Evolutionary conservation across 1,139 yeast genomes (phyloP).

Genomic region (Neolecta irregularis): DNA sequence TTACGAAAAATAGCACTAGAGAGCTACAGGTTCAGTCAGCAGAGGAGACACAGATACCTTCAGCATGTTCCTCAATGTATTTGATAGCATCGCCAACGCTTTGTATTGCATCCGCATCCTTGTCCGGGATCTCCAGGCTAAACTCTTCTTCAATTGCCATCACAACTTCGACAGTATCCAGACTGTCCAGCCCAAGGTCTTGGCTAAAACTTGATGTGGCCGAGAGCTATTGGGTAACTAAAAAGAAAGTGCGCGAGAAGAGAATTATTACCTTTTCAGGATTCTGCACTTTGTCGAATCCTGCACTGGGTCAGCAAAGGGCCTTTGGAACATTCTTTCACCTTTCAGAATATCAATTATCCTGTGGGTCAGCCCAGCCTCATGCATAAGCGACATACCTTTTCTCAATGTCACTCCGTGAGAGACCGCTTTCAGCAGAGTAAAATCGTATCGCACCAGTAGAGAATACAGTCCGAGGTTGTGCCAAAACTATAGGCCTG

Average conservation of each 20-base stretch:
- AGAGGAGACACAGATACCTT: conserved; percentile 24
- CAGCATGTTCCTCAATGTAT: conserved; percentile 56
- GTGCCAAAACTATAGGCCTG: too few species aligned
- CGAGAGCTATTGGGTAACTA: conserved; percentile 31
- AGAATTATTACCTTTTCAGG: conserved; percentile 14
- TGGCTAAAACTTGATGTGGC: conserved; percentile 48
- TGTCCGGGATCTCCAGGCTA: conserved; percentile 61
- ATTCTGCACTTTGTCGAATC: conserved; percentile 41
- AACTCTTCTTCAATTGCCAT: conserved; percentile 74
- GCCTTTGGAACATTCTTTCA: too few species aligned
- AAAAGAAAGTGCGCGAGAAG: conserved; percentile 1
- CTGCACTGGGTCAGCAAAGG: too few species aligned
- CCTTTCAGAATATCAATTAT: too few species aligned
- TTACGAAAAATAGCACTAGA: not conserved
- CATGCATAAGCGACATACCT: too few species aligned
- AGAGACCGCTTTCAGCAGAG: too few species aligned
- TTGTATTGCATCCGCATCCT: conserved; percentile 68
- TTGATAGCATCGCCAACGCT: conserved; percentile 74
- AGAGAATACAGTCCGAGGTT: too few species aligned
- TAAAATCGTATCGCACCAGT: too few species aligned
- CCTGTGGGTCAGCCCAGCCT: too few species aligned
- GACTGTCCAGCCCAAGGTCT: conserved; percentile 73
- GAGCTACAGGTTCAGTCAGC: not conserved
- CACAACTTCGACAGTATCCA: conserved; percentile 77
- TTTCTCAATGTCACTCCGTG: too few species aligned